Percentiles rank a stretch among this genome's conserved stretches.
phyloP scores from a whole-genome alignment of 148 eudicot genomes.

The Heliosperma pusillum region DNA sequence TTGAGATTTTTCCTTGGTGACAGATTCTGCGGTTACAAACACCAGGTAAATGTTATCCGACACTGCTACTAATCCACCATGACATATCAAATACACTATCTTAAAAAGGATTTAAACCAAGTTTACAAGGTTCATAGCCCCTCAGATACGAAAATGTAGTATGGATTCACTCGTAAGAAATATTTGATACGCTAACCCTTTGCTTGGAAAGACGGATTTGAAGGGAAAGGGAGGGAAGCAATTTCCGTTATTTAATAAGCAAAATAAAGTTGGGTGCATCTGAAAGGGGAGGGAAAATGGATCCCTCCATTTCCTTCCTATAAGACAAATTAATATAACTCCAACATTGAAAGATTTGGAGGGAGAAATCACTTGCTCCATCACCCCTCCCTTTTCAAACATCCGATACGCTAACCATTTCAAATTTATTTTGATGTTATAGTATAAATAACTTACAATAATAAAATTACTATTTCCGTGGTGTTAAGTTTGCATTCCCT shows the following conservation, averaged over 20 bases:
- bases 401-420: too few relatives aligned
- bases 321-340: too few relatives aligned
- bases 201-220: not conserved
- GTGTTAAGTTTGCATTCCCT: too few relatives aligned
- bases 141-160: not conserved
- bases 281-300: not conserved
- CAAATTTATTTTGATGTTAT: too few relatives aligned
- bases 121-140: not conserved
- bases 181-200: not conserved
- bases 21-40: slow-evolving; percentile 60
- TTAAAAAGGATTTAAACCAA: not conserved
- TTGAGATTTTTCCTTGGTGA: slow-evolving; percentile 89
- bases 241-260: not conserved
- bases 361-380: too few relatives aligned
- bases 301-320: not conserved
- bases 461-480: too few relatives aligned
- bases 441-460: too few relatives aligned
- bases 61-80: not conserved
- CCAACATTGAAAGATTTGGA: too few relatives aligned
- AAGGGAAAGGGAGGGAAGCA: not conserved
- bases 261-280: not conserved
- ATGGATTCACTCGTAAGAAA: not conserved
- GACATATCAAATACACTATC: not conserved
- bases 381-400: too few relatives aligned
- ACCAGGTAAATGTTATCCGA: slow-evolving; percentile 6